Base-by-base conservation (phyloP, 352 stramenopile species). In the Phytophthora nicotianae region DNA sequence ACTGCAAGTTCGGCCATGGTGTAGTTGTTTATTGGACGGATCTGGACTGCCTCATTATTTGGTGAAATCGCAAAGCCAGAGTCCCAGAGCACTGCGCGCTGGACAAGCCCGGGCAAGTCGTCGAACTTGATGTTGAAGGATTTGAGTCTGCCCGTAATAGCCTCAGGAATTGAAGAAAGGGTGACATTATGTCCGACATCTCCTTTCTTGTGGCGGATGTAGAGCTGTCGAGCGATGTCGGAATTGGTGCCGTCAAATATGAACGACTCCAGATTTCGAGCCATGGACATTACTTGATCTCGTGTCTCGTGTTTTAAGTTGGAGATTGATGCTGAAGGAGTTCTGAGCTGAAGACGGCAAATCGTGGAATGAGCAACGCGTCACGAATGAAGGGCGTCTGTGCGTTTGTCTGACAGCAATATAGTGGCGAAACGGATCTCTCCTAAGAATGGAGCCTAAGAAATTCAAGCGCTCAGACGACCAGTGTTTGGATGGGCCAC, bases 51-150 rank as follows among this genome's bases (percentile, higher is more conserved):
- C n/a, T 63, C 45, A 40, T 64, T 60, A 1, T 3, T 16, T 2
- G 57, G 57, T 10, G 67, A 68, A 19, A 65, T 38, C 16, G 33
- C 67, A 24, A 75, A 75, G 20, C 72, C 72, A 10, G 65, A 53
- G 27, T 81, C 72, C 72, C 72, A 81, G 4, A 81, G 65, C 24
- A 78, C 26, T 2, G 68, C 72, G 14, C 65, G 65, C 27, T 81
- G 72, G 21, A 72, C 57, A 2, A 76, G 46, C 11, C 60, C 68
- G 1, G 66, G 66, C 4, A 78, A 38, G 5, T 65, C 37, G 14
- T 50, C 46, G 43, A 68, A 75, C 10, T 23, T 20, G 53, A 65
- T 19, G n/a, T 55, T 45, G 7, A 74, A 9, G 2, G 20, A 13
- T 23, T 60, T 48, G 19, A 71, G 62, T 37, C 57, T 58, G 40